Base-by-base conservation (phyloP, 257 asterid species). In the Capsicum baccatum region DNA sequence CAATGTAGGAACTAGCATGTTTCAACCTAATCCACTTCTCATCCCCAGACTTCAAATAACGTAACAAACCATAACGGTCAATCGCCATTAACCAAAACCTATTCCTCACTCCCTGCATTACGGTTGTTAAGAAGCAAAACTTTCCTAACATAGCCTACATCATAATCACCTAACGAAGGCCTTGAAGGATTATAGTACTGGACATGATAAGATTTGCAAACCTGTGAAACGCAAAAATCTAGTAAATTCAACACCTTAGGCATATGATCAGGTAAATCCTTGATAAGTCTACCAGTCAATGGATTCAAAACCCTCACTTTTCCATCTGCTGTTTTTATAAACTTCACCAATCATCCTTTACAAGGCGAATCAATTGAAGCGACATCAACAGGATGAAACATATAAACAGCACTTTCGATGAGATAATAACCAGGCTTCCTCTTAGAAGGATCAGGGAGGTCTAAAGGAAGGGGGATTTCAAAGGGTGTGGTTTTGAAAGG, bases 241-340 rank as follows among this genome's bases (percentile, higher is more conserved):
- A 74, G 81, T 74, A 50, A 52, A 74, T 21, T 74, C 81, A 74
- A 52, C 19, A 21, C 81, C 62, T 74, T 74, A 74, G 81, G 81
- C 81, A 74, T 74, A 74, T 50, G 39, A 50, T 74, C n/a, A 14
- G 78, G 78, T 6, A 68, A 68, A 68, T 2, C 19, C 80, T 21
- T 9, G 37, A 74, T 50, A 11, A 19, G 44, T 8, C 19, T 21
- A 19, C 17, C 62, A 9, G 81, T 50, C 15, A 76, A 47, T 52
- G 62, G 81, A 76, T 76, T 50, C 81, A 76, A 21, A 74, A 50
- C 14, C 62, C n/a, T 13, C 13, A 26, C 4, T 52, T 74, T 74
- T 50, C 81, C 81, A 74, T 50, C 81, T 1, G 47, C 62, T 50
- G 62, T 52, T 50, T 50, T 52, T 12, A 50, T 50, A 50, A 50